These are phyloP conservation scores for Komagataella kurtzmanii DNA, from an alignment of 805 yeast species.

Conservation along the genomic window DNA sequence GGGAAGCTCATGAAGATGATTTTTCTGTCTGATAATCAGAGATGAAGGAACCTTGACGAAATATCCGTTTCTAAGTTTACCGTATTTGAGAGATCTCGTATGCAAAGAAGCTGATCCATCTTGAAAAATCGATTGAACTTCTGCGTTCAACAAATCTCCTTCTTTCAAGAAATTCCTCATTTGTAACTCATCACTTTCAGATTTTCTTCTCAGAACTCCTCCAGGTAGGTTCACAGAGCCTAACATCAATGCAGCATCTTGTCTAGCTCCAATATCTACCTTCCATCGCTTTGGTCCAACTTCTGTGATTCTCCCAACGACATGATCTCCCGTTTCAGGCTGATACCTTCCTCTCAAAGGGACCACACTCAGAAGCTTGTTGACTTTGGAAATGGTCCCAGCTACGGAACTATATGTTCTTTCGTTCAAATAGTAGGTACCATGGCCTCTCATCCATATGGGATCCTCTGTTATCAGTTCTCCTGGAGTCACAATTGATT, in stretches of 20 bases:
- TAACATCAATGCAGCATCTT: slow-evolving; percentile 81
- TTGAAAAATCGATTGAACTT: slow-evolving; percentile 77
- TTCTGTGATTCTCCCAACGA: slow-evolving; percentile 87
- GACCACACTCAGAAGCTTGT: slow-evolving; percentile 70
- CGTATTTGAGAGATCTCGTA: slow-evolving; percentile 90
- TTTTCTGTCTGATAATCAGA: slow-evolving; percentile 70
- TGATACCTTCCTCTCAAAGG: slow-evolving; percentile 81
- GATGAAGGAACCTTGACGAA: slow-evolving; percentile 74
- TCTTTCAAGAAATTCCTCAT: slow-evolving; percentile 92
- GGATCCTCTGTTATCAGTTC: slow-evolving; percentile 93
- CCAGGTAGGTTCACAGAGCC: slow-evolving; percentile 97
- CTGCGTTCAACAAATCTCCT: slow-evolving; percentile 92
- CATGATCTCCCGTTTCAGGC: slow-evolving; percentile 95
- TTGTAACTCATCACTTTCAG: slow-evolving; percentile 90
- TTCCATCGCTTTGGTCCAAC: slow-evolving; percentile 94
- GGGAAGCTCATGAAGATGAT: slow-evolving; percentile 80
- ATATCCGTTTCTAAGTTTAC: slow-evolving; percentile 85
- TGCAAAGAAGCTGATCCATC: slow-evolving; percentile 93
- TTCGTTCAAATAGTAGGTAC: slow-evolving; percentile 71
- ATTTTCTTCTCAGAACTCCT: slow-evolving; percentile 85
- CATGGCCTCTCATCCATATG: slow-evolving; percentile 98
- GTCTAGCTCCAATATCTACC: slow-evolving; percentile 92
- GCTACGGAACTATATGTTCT: slow-evolving; percentile 85
- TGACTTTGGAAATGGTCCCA: slow-evolving; percentile 78
- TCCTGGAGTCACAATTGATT: slow-evolving; percentile 75